These are phyloP conservation scores for Astragalus membranaceus DNA, from an alignment of 306 rosid genomes.

Conservation along the genomic window DNA sequence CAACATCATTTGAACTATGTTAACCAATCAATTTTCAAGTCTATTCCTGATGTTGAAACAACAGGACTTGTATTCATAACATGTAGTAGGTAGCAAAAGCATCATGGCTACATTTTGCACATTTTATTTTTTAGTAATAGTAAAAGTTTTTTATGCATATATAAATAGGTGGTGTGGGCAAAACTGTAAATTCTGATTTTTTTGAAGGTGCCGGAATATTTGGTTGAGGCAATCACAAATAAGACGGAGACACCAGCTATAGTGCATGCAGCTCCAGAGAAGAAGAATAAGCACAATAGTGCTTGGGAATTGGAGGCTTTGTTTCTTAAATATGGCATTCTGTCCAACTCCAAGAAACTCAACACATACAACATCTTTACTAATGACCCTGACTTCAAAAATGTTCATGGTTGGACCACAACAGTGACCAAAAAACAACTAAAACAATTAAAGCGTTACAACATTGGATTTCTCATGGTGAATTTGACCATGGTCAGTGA, in stretches of 20 bases:
- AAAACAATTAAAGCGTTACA: conserved; percentile 29
- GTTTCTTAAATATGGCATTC: conserved; percentile 23
- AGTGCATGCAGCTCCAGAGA: conserved; percentile 47
- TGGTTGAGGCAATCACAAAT: conserved; percentile 41
- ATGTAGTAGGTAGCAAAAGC: too few relatives aligned
- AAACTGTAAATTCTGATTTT: background rate
- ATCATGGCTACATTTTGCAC: too few relatives aligned
- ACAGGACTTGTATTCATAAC: too few relatives aligned
- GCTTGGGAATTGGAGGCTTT: conserved; percentile 43
- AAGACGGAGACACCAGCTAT: conserved; percentile 38
- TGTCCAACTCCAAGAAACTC: conserved; percentile 25
- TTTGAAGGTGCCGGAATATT: conserved; percentile 63
- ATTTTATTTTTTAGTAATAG: too few relatives aligned
- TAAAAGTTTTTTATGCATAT: too few relatives aligned
- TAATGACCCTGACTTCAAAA: conserved; percentile 52
- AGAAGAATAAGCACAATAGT: conserved; percentile 6
- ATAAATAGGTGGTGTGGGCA: too few relatives aligned
- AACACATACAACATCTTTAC: conserved; percentile 41
- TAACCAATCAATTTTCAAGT: too few relatives aligned
- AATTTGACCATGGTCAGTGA: conserved; percentile 57
- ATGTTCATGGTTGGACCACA: conserved; percentile 62
- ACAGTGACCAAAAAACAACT: conserved; percentile 47
- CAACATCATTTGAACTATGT: too few relatives aligned
- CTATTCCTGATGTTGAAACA: too few relatives aligned
- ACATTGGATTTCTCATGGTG: conserved; percentile 72